phyloP scores from a whole-genome alignment of 1,284 basidiomycete genomes.

The Ustilago nuda region DNA sequence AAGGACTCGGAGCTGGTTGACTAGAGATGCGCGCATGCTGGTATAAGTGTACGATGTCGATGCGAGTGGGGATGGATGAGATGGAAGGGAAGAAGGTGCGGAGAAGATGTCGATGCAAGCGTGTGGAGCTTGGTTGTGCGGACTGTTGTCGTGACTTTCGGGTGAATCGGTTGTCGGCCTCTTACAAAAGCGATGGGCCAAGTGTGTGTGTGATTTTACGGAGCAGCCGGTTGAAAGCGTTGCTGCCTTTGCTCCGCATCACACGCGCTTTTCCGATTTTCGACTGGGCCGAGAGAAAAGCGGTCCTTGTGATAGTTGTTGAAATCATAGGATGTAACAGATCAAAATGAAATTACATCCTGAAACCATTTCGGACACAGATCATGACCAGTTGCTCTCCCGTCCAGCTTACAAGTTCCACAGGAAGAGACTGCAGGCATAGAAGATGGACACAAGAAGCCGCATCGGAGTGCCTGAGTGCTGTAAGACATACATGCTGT shows the following conservation, averaged over 20 bases:
- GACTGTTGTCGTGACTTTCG: constrained; percentile 19
- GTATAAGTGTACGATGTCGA: constrained; percentile 3
- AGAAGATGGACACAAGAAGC: background rate
- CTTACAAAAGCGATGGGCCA: constrained; percentile 33
- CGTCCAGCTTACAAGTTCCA: background rate
- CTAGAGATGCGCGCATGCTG: constrained; percentile 64
- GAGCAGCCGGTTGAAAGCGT: constrained; percentile 18
- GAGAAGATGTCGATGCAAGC: constrained; percentile 7
- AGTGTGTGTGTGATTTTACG: constrained; percentile 20
- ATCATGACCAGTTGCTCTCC: too few species aligned
- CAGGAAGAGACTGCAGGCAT: too few species aligned
- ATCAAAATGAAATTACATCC: too few species aligned
- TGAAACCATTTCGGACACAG: too few species aligned
- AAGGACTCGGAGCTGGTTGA: constrained; percentile 66
- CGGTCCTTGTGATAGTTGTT: background rate
- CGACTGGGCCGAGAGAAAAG: constrained; percentile 31
- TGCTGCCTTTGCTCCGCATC: background rate
- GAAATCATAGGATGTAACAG: constrained; percentile 6
- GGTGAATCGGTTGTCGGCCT: constrained; percentile 45
- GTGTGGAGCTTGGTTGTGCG: constrained; percentile 5
- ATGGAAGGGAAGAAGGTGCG: constrained; percentile 4
- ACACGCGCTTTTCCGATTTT: background rate
- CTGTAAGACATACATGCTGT: background rate
- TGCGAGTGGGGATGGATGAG: constrained; percentile 1
- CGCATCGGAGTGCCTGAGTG: background rate